Base-by-base conservation (phyloP, 208 protist species). In the Wallacemonas sp. region DNA sequence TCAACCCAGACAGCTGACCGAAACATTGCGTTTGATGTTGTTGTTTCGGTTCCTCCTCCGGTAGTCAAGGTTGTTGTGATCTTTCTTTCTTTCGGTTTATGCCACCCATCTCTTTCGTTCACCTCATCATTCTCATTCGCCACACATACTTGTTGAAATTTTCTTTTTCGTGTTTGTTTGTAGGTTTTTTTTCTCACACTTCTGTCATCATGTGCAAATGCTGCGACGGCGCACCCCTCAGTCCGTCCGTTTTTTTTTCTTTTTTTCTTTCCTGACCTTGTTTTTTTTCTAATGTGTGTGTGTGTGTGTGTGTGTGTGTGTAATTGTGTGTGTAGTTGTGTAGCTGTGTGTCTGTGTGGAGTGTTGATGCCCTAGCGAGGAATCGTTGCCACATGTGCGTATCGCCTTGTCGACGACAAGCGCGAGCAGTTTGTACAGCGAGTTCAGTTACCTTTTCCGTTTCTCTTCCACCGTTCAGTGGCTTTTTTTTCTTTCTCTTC, bases 91-190 rank as follows among this genome's bases (percentile, higher is more conserved):
- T 58, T n/a, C 29, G 23, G 24, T 63, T 61, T 24, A 57, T 58
- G 36, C 14, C 9, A 6, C 6, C 39, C 5, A 30, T 38, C 39
- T 26, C 21, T 62, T 49, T 55, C n/a, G n/a, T n/a, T n/a, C n/a
- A n/a, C n/a, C n/a, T n/a, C n/a, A n/a, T n/a, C n/a, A n/a, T n/a
- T n/a, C n/a, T n/a, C n/a, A n/a, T n/a, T n/a, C n/a, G n/a, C n/a
- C n/a, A n/a, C n/a, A n/a, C n/a, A n/a, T n/a, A n/a, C n/a, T n/a
- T n/a, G n/a, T n/a, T n/a, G n/a, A n/a, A n/a, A n/a, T n/a, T n/a
- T n/a, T n/a, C n/a, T n/a, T n/a, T 30, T 74, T 61, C 16, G 47
- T 48, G 14, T 68, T 6, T 60, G 16, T 78, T 27, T 61, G 17
- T 23, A 52, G 8, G 0, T 68, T 54, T 19, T 63, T 63, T 46